A percentile compares a stretch with the other conserved stretches of the same genome.
Conservation (phyloP, 106 monocot genomes). For the Dendrobium huoshanense region DNA sequence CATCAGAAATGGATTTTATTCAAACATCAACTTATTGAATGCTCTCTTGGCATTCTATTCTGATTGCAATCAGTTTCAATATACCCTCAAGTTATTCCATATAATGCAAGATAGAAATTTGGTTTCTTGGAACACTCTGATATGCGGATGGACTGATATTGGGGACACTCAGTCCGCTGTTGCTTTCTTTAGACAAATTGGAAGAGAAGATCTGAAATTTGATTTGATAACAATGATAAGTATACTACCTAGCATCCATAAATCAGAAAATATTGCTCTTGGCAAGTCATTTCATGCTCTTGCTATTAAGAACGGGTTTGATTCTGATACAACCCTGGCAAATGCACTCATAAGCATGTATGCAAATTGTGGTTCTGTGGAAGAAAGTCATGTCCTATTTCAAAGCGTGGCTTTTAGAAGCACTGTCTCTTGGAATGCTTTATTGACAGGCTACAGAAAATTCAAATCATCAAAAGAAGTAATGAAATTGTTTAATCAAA, state of each 20-base stretch:
- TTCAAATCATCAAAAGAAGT: slow-evolving; percentile 19
- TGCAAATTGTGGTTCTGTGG: slow-evolving; percentile 26
- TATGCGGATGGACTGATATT: slow-evolving; percentile 34
- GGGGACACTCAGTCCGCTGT: slow-evolving; percentile 19
- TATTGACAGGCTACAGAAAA: slow-evolving; percentile 60
- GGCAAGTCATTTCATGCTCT: slow-evolving; percentile 47
- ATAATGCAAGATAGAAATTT: slow-evolving; percentile 28
- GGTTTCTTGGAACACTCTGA: slow-evolving; percentile 63
- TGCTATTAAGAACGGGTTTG: slow-evolving; percentile 37
- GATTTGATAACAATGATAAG: slow-evolving; percentile 56
- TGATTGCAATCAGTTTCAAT: slow-evolving; percentile 25
- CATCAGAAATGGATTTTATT: slow-evolving; percentile 35
- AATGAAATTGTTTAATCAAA: slow-evolving; percentile 29
- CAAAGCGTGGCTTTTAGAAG: slow-evolving; percentile 19
- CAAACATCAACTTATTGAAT: slow-evolving; percentile 36
- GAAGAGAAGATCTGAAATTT: slow-evolving; percentile 26
- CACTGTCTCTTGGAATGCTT: slow-evolving; percentile 54
- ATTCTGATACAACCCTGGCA: slow-evolving; percentile 33
- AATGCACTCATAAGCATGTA: slow-evolving; percentile 80
- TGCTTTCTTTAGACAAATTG: slow-evolving; percentile 26
- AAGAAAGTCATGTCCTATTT: slow-evolving; percentile 27
- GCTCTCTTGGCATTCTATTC: slow-evolving; percentile 45
- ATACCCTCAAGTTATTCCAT: slow-evolving; percentile 30
- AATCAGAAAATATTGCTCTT: slow-evolving; percentile 14
- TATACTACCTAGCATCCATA: slow-evolving; percentile 30